Base-by-base conservation (phyloP, 495 filamentous ascomycete genomes). In the Penicillium waksmanii region DNA sequence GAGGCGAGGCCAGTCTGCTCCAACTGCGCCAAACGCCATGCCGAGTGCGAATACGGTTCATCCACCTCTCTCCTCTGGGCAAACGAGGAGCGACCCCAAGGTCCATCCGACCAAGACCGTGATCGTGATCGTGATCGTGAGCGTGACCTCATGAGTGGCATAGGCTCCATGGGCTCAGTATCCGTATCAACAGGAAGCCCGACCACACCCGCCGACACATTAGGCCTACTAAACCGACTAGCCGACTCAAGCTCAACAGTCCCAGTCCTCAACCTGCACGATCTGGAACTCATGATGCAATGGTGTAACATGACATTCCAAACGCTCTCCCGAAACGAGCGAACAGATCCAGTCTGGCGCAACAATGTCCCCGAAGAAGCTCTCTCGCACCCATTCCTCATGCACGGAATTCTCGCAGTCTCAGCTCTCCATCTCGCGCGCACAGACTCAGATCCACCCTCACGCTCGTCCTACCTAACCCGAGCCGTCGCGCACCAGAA, bases 331-430 rank as follows among this genome's bases (percentile, higher is more conserved):
- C 74, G 76, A 15, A 61, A 67, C 53, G 63, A 70, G 7, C 61
- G 48, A 23, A 76, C 71, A 2, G 69, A 78, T 43, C 48, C 48
- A 12, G 64, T 84, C 63, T 83, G 81, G 79, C 71, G 72, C n/a
- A 60, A 58, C 19, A 52, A 63, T 34, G 78, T 79, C 1, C 75
- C 78, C 9, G 72, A 80, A 56, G 73, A 81, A 55, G 80, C 76
- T 0, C 73, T 83, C 27, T 64, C 70, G 0, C 72, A 83, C 34
- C 75, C 75, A 2, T 82, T 80, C 46, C 66, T 83, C 7, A 80
- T 83, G 78, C 79, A 82, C 53, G 80, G 80, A n/a, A 76, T 83
- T 36, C 62, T 83, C 13, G 78, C 80, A 9, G 63, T 83, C 8
- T 75, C 80, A 3, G 73, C 80, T 3, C 66, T 82, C 2, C 80